Percentiles rank a stretch among this genome's conserved stretches.
Evolutionary conservation across 2,329 filamentous ascomycete species (phyloP).

Genomic region (Fusarium graminum): DNA sequence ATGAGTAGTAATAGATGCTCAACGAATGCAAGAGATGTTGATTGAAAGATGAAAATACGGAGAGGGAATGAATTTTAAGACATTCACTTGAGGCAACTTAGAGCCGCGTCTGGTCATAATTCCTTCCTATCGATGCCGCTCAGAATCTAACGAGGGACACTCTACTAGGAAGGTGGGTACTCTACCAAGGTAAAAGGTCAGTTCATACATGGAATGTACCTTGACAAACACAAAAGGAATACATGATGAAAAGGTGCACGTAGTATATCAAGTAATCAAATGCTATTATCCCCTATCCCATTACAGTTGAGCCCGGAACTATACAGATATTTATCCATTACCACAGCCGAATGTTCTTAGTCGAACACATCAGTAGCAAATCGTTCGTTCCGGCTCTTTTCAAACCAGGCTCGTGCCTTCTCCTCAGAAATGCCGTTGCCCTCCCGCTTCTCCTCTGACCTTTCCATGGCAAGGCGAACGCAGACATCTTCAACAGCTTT

Average conservation of each 20-base stretch:
- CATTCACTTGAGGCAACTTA: too few species aligned
- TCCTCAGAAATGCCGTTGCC: conserved; percentile 52
- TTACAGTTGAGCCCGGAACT: neutral
- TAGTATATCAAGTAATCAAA: neutral
- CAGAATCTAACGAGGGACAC: too few species aligned
- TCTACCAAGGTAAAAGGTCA: too few species aligned
- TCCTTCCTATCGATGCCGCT: too few species aligned
- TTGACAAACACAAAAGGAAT: too few species aligned
- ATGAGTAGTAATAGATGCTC: too few species aligned
- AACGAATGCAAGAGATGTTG: neutral
- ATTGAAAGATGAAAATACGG: neutral
- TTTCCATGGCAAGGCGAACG: conserved; percentile 53
- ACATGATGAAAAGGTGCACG: neutral
- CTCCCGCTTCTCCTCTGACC: conserved; percentile 48
- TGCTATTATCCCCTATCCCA: neutral
- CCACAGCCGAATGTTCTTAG: conserved; percentile 44
- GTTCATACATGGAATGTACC: too few species aligned
- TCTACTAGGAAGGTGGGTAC: too few species aligned
- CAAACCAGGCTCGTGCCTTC: conserved; percentile 62
- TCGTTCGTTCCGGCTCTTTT: conserved; percentile 64
- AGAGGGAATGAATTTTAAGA: too few species aligned
- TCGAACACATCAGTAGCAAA: conserved; percentile 74
- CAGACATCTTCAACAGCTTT: conserved; percentile 60
- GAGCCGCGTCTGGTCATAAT: too few species aligned
- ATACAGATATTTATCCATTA: neutral